phyloP scores from a whole-genome alignment of 73 alveolate species.

The Breviolum minutum region DNA sequence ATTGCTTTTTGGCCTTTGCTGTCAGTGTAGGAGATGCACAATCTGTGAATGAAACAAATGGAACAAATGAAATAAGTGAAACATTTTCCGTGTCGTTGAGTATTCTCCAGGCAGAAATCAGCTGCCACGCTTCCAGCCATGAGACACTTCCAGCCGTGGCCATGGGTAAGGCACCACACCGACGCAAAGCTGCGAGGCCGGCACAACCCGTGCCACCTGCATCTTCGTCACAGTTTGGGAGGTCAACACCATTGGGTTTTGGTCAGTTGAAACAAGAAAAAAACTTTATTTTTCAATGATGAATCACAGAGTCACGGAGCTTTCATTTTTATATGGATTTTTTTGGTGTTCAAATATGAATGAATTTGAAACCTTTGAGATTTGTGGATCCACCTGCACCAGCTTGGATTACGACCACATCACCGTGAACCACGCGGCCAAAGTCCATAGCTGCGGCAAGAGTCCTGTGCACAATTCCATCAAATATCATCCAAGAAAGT shows the following conservation, averaged over 20 bases:
- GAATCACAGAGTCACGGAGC: neutral
- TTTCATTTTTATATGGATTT: neutral
- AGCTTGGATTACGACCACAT: constrained; percentile 58
- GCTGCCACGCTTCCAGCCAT: neutral
- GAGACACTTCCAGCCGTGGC: constrained; percentile 65
- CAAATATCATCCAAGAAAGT: neutral
- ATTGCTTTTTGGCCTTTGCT: constrained; percentile 75
- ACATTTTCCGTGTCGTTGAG: too few relatives aligned
- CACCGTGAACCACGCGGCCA: constrained; percentile 36
- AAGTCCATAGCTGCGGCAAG: constrained; percentile 49
- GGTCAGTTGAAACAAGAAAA: too few relatives aligned
- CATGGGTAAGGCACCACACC: constrained; percentile 24
- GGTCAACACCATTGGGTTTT: too few relatives aligned
- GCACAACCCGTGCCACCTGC: constrained; percentile 80
- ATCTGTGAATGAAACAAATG: too few relatives aligned
- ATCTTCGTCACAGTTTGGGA: neutral
- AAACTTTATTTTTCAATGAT: too few relatives aligned
- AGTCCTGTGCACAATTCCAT: neutral
- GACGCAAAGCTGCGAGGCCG: constrained; percentile 34
- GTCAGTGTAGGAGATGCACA: too few relatives aligned
- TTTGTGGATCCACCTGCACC: constrained; percentile 18
- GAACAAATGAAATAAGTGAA: too few relatives aligned
- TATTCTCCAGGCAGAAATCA: neutral
- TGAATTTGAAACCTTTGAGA: neutral
- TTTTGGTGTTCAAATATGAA: too few relatives aligned